These are phyloP conservation scores for Kregervanrija fluxuum DNA, from an alignment of 805 yeast species.

Conservation along the genomic window DNA sequence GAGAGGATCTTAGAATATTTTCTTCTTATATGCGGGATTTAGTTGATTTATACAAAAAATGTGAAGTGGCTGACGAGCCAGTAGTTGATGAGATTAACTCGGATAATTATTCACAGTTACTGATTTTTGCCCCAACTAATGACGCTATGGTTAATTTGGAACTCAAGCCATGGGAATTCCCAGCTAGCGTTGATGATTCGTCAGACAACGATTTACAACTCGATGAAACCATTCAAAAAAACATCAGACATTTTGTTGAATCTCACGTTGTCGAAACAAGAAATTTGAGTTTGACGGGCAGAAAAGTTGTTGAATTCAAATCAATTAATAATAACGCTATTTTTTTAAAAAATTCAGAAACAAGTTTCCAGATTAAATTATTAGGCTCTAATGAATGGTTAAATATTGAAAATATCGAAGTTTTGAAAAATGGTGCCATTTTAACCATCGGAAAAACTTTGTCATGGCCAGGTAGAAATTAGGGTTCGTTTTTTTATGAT, in stretches of 20 bases:
- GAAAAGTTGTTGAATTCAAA: constrained; percentile 21
- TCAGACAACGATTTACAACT: constrained; percentile 28
- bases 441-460: constrained; percentile 32
- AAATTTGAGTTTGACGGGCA: constrained; percentile 12
- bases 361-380: constrained; percentile 28
- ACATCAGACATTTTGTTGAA: constrained; percentile 51
- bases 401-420: constrained; percentile 28
- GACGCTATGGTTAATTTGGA: constrained; percentile 44
- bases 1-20: constrained; percentile 48
- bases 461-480: constrained; percentile 28
- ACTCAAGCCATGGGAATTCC: constrained; percentile 80
- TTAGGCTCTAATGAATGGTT: constrained; percentile 30
- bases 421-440: constrained; percentile 40
- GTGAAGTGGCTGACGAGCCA: constrained; percentile 24
- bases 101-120: constrained; percentile 21
- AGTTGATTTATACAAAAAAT: constrained; percentile 37
- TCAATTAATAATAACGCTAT: constrained; percentile 30
- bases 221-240: constrained; percentile 42
- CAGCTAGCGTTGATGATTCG: constrained; percentile 35
- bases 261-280: constrained; percentile 48
- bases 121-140: constrained; percentile 70
- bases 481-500: neutral
- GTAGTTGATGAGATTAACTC: neutral
- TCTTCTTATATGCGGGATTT: constrained; percentile 66
- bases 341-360: constrained; percentile 30